Base-by-base conservation (phyloP, 2,329 filamentous ascomycete genomes). In the Penicillium frequentans region DNA sequence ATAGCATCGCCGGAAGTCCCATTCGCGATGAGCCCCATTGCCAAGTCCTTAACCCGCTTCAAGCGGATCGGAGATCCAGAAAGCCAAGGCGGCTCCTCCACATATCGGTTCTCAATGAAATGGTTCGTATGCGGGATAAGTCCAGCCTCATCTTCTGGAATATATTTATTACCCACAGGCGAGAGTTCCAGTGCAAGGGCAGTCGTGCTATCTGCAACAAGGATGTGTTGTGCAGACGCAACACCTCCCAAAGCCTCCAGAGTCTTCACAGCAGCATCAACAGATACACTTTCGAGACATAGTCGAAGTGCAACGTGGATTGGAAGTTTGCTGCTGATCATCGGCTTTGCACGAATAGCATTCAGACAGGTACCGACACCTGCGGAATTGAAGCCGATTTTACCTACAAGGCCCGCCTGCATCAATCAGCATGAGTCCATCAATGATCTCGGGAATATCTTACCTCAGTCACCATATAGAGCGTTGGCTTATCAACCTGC, bases 311-410 rank as follows among this genome's bases (percentile, higher is more conserved):
- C 84, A 7, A 89, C 73, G 64, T 89, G 86, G n/a, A 86, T 81
- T 0, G 86, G 86, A 3, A 88, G 63, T 8, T 78, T 79, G 1
- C 70, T 69, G 2, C 70, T 63, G 63, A 85, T 77, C 48, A 86
- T 79, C 1, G 84, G 84, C 2, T 78, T 76, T 3, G 83, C 83
- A 39, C 79, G 58, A 58, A 89, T 85, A 0, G 86, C 86, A 58
- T 89, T 89, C 9, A 88, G 74, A 44, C 81, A 82, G 0, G 82
- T 81, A 0, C 84, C 86, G 0, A 89, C 83, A 0, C 85, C 84
- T 0, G 69, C 65, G 16, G 73, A 75, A 64, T 89, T 89, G 62
- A 88, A 76, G 0, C 86, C 86, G 23, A 89, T 87, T 69, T 89
- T 89, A 14, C 85, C 86, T 33, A 89, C 79, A 21, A 85, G 77